These are phyloP conservation scores for Xylaria longipes DNA, from an alignment of 495 filamentous ascomycete genomes.

Conservation along the genomic window DNA sequence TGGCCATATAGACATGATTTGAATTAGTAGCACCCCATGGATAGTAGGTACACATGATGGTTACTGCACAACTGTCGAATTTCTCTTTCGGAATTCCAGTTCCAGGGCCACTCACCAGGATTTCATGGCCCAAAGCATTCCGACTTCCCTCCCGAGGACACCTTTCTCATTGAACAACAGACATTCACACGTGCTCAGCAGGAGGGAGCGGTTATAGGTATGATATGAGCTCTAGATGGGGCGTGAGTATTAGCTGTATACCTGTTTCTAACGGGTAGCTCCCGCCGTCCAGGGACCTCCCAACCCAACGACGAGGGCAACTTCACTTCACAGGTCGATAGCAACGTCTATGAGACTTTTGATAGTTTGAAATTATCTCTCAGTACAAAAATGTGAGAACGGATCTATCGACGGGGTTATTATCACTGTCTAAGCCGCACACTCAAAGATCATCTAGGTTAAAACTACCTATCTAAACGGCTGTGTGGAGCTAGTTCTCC, in stretches of 20 bases:
- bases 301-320: background rate
- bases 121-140: background rate
- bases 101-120: background rate
- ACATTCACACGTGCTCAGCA: background rate
- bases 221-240: background rate
- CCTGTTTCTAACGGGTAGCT: background rate
- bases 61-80: background rate
- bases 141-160: background rate
- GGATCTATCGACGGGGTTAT: background rate
- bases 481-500: slow-evolving; percentile 2
- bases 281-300: background rate
- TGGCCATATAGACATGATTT: background rate
- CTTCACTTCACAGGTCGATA: background rate
- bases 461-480: background rate
- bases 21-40: background rate
- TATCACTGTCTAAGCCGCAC: background rate
- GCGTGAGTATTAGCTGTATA: background rate
- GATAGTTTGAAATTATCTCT: background rate
- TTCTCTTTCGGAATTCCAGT: background rate
- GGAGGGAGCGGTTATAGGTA: background rate
- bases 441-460: background rate
- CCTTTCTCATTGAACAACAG: background rate
- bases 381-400: background rate
- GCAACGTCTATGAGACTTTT: background rate
- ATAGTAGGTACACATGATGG: background rate